phyloP scores from a whole-genome alignment of 768 basidiomycete species.

The Trametes meyenii region DNA sequence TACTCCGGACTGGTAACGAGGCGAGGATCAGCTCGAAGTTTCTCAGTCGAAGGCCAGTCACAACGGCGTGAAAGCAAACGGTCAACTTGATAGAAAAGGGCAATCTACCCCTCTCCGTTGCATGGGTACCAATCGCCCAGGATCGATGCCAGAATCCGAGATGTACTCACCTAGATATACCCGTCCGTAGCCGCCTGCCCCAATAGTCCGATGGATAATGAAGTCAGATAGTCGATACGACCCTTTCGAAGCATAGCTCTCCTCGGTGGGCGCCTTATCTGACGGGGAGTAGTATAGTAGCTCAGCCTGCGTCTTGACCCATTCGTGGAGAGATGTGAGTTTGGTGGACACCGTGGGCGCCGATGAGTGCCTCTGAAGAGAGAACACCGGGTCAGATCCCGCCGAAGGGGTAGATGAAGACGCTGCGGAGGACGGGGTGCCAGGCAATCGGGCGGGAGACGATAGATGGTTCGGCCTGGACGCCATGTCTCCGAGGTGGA shows the following conservation, averaged over 20 bases:
- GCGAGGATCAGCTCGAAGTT: neutral
- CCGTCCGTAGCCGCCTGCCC: conserved; percentile 95
- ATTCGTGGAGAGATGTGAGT: conserved; percentile 60
- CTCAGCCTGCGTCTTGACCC: conserved; percentile 41
- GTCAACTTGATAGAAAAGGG: no score
- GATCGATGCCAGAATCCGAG: neutral
- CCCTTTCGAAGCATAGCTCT: conserved; percentile 55
- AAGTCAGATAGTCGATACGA: conserved; percentile 77
- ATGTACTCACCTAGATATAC: conserved; percentile 75
- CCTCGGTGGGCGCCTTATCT: conserved; percentile 34
- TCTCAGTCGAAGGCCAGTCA: no score
- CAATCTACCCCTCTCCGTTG: no score
- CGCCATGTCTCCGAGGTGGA: no score
- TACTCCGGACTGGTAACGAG: conserved; percentile 68
- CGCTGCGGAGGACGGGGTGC: conserved; percentile 19
- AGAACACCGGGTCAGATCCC: conserved; percentile 16
- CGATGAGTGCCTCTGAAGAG: conserved; percentile 57
- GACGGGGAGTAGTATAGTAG: conserved; percentile 26
- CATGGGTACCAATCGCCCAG: no score
- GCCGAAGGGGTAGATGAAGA: conserved; percentile 23
- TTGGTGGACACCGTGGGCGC: conserved; percentile 54
- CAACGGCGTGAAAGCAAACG: no score
- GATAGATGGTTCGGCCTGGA: no score
- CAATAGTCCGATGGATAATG: conserved; percentile 79
- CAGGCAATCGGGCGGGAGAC: no score